Percentiles rank a stretch among this genome's conserved stretches.
Conservation (phyloP, 768 basidiomycete genomes). For the Phylloporus sp. region DNA sequence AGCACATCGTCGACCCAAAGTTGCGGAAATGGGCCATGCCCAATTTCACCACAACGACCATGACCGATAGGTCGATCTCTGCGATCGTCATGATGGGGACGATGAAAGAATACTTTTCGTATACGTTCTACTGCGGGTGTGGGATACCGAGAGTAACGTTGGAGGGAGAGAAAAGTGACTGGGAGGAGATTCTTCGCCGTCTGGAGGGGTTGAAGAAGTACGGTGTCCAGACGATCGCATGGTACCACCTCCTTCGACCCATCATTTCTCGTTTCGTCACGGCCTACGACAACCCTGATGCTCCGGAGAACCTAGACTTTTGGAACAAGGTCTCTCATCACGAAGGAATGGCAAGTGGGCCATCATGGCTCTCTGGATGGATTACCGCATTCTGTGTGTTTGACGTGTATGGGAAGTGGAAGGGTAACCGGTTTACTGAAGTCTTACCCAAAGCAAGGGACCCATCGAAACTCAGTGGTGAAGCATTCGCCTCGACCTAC, state of each 20-base stretch:
- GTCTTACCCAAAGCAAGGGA: too few relatives aligned
- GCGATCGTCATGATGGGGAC: constrained; percentile 37
- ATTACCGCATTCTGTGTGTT: background rate
- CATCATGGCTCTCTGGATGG: background rate
- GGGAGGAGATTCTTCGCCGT: constrained; percentile 28
- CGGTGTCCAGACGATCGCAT: constrained; percentile 23
- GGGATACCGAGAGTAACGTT: constrained; percentile 2
- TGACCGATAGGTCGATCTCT: constrained; percentile 28
- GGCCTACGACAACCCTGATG: background rate
- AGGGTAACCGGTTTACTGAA: background rate
- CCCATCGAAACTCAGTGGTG: background rate
- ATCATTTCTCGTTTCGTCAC: constrained; percentile 10
- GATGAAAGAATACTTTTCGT: constrained; percentile 35
- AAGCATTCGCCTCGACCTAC: background rate
- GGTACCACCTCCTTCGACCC: constrained; percentile 27
- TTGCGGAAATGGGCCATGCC: constrained; percentile 13
- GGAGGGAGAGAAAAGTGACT: constrained; percentile 27
- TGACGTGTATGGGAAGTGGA: background rate
- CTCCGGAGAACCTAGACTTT: background rate
- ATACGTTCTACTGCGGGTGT: background rate
- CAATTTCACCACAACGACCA: constrained; percentile 36
- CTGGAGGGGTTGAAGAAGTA: constrained; percentile 36
- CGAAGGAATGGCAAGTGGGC: background rate
- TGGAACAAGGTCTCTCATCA: background rate
- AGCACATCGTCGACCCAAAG: constrained; percentile 12